Percentiles rank a stretch among this genome's conserved stretches.
phyloP scores from a whole-genome alignment of 108 stramenopile genomes.

The Skeletonema potamos region DNA sequence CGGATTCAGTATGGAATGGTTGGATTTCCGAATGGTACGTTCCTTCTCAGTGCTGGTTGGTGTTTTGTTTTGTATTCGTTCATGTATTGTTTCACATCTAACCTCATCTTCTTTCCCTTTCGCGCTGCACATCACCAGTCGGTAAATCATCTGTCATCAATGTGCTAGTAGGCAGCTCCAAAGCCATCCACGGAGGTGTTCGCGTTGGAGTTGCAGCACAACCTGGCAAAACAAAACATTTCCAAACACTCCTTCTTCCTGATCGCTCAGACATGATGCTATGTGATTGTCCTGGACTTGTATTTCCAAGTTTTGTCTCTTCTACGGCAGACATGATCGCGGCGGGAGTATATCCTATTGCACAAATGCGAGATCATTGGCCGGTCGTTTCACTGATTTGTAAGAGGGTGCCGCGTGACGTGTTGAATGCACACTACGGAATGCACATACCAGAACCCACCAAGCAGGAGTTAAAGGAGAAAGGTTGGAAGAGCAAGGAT shows the following conservation, averaged over 20 bases:
- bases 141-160: constrained; percentile 98
- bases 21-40: constrained; percentile 64
- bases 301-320: constrained; percentile 98
- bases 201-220: constrained; percentile 96
- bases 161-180: constrained; percentile 90
- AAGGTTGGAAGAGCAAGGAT: constrained; percentile 33
- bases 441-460: constrained; percentile 81
- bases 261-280: constrained; percentile 85
- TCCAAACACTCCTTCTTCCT: constrained; percentile 95
- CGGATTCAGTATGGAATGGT: constrained; percentile 95
- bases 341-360: constrained; percentile 96
- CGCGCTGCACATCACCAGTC: constrained; percentile 65
- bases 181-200: constrained; percentile 82
- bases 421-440: constrained; percentile 90
- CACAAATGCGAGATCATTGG: constrained; percentile 96
- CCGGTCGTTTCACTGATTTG: constrained; percentile 89
- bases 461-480: constrained; percentile 58
- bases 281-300: constrained; percentile 99
- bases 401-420: constrained; percentile 86
- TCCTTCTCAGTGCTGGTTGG: too few relatives aligned
- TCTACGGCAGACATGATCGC: constrained; percentile 94
- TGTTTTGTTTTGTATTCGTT: background rate
- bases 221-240: constrained; percentile 99
- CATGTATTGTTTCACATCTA: background rate
- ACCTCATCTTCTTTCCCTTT: constrained; percentile 10